A percentile compares a stretch with the other conserved stretches of the same genome.
phyloP scores from a whole-genome alignment of 2,329 filamentous ascomycete species.

The Penicillium sp. region DNA sequence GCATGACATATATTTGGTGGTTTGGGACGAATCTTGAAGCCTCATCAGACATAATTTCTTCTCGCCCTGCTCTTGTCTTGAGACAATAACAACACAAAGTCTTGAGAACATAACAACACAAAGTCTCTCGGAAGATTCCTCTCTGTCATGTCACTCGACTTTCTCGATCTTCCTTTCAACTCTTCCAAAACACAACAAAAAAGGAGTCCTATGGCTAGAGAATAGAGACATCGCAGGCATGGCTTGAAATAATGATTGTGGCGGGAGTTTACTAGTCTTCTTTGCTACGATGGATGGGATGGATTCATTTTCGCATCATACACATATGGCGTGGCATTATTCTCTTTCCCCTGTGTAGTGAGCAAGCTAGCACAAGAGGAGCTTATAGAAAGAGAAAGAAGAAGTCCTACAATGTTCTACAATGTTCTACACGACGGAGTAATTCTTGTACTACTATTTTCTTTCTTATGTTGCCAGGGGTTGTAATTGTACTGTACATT shows the following conservation, averaged over 20 bases:
- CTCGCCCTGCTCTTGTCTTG: too few species aligned
- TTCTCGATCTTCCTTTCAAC: not conserved
- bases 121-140: not conserved
- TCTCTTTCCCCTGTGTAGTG: conserved; percentile 4
- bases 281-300: not conserved
- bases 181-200: too few species aligned
- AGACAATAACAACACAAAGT: too few species aligned
- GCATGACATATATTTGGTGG: not conserved
- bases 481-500: conserved; percentile 13
- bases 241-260: not conserved
- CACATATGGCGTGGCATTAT: conserved; percentile 1
- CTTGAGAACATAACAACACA: too few species aligned
- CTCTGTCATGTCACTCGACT: not conserved
- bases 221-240: too few species aligned
- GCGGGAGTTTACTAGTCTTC: too few species aligned
- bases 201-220: too few species aligned
- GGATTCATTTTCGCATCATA: conserved; percentile 1
- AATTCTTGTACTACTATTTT: not conserved
- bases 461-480: not conserved
- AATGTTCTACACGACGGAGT: too few species aligned
- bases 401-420: not conserved
- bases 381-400: conserved; percentile 5
- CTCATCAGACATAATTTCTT: too few species aligned
- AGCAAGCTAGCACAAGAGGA: conserved; percentile 5
- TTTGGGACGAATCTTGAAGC: not conserved